These are phyloP conservation scores for Rhizopus stolonifer DNA, from an alignment of 371 early-diverging fungal genomes.

Conservation along the genomic window DNA sequence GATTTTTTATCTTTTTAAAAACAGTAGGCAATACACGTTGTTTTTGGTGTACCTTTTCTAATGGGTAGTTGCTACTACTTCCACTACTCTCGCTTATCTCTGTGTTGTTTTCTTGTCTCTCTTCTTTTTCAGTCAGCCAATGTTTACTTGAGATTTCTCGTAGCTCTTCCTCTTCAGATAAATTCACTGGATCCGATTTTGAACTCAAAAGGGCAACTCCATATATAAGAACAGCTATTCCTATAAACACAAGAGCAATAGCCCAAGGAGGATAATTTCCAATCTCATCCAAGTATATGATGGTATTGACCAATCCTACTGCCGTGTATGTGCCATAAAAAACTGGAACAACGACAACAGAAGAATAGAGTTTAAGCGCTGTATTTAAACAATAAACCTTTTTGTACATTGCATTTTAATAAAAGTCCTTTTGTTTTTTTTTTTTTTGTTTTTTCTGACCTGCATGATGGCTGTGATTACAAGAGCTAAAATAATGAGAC, in stretches of 20 bases:
- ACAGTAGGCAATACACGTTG: not conserved
- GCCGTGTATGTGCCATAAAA: conserved; percentile 72
- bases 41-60: not conserved
- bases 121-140: conserved; percentile 32
- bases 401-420: not conserved
- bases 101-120: conserved; percentile 16
- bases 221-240: conserved; percentile 57
- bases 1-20: not conserved
- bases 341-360: conserved; percentile 69
- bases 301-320: conserved; percentile 64
- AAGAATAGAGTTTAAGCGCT: conserved; percentile 62
- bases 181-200: conserved; percentile 47
- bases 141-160: conserved; percentile 5
- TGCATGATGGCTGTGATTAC: conserved; percentile 63
- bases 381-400: conserved; percentile 72
- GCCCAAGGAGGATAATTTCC: conserved; percentile 63
- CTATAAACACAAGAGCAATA: conserved; percentile 52
- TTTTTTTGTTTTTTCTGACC: conserved; percentile 28
- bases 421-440: not conserved
- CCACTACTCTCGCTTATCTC: not conserved
- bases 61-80: not conserved
- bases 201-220: conserved; percentile 59
- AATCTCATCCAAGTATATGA: conserved; percentile 62
- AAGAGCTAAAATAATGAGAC: conserved; percentile 56
- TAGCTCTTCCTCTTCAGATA: conserved; percentile 18